Base-by-base conservation (phyloP, 495 filamentous ascomycete species). In the Trichoderma asperelloides region DNA sequence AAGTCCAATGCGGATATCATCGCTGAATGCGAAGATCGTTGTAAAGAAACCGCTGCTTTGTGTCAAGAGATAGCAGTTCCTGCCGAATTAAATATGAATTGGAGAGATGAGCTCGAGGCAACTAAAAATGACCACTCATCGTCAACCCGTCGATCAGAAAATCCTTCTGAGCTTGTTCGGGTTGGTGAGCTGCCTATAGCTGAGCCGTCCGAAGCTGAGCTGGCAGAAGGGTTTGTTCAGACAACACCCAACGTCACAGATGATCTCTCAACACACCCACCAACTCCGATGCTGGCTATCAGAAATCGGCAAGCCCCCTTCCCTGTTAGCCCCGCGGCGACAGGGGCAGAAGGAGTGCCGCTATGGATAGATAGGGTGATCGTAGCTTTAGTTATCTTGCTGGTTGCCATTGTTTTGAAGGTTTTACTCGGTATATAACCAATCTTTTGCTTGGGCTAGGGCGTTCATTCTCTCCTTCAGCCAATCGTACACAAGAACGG, bases 1-100 rank as follows among this genome's bases (percentile, higher is more conserved):
- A 82, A 77, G 75, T 84, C 74, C 13, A 96, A 97, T 74, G 82
- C 77, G 65, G 90, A 91, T 71, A 86, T 92, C 27, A 82, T 97
- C 69, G 73, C 70, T 65, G 89, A 88, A 79, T 83, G 86, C 71
- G 86, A 87, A 76, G 85, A 80, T 15, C 68, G 75, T 73, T 51
- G 87, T 82, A 77, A 79, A 40, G 78, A 76, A 28, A 77, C 71
- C 27, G 79, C 73, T 21, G 55, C 67, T 8, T 62, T 63, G 30
- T 43, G 45, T 62, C 73, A 80, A 30, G 85, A 85, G 68, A 80
- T 85, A 3, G 73, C 79, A 68, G 74, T 87, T 25, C 84, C 88
- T 4, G 77, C 82, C 43, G 81, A 86, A 68, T 70, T 89, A 71
- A 86, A 84, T 74, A 76, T 89, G 76, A 82, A 76, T 8, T 87